Conservation (phyloP, 148 eudicot genomes). For the Rhododendron griersonianum region DNA sequence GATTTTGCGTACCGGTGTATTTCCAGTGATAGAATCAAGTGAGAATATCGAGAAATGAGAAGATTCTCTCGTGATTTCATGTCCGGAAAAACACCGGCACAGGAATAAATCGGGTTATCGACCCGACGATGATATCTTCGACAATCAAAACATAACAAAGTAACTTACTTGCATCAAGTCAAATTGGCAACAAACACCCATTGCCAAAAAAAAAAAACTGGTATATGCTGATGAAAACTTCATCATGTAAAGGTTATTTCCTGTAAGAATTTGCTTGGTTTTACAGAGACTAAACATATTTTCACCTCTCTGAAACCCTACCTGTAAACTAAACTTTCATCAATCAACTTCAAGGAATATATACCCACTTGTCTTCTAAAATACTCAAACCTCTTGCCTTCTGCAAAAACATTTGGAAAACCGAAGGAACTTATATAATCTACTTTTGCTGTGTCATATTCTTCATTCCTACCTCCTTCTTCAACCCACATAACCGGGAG, state of each 20-base stretch:
- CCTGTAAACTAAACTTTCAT: not conserved
- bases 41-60: not conserved
- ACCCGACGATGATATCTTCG: not conserved
- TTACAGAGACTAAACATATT: conserved; percentile 15
- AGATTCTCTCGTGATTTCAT: not conserved
- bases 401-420: conserved; percentile 7
- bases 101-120: too few relatives aligned
- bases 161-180: not conserved
- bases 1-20: not conserved
- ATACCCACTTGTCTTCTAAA: not conserved
- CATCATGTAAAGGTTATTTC: not conserved
- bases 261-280: not conserved
- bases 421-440: conserved; percentile 13
- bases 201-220: not conserved
- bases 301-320: conserved; percentile 17
- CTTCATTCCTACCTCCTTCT: conserved; percentile 23
- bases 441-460: conserved; percentile 6
- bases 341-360: not conserved
- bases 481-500: conserved; percentile 19
- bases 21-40: not conserved
- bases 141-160: not conserved
- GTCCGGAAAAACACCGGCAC: not conserved
- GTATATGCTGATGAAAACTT: not conserved
- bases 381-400: conserved; percentile 10
- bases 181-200: not conserved